phyloP scores from a whole-genome alignment of 2,329 filamentous ascomycete genomes.

The Rugonectria rugulosa region DNA sequence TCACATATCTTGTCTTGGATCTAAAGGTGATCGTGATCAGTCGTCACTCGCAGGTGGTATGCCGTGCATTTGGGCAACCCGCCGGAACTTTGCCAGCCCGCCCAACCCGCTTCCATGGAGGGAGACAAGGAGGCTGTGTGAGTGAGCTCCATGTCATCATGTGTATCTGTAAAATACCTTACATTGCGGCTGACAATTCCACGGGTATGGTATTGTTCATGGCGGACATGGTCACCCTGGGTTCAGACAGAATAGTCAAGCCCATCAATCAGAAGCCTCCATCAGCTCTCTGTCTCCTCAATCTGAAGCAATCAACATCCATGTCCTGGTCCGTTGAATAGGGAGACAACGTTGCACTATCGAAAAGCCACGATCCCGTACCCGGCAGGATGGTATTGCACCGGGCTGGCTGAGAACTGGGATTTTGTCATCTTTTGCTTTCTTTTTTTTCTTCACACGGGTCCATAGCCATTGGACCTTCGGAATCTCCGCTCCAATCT shows the following conservation, averaged over 20 bases:
- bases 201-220: background rate
- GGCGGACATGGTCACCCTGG: too few relatives aligned
- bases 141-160: background rate
- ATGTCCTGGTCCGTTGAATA: background rate
- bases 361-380: background rate
- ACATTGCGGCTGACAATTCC: background rate
- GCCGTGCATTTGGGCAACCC: too few relatives aligned
- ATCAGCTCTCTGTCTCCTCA: background rate
- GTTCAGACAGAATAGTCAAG: background rate
- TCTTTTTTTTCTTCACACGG: constrained; percentile 3
- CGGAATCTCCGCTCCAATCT: background rate
- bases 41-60: too few relatives aligned
- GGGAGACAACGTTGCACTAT: constrained; percentile 11
- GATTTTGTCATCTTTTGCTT: background rate
- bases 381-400: constrained; percentile 15
- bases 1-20: too few relatives aligned
- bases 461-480: background rate
- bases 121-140: background rate
- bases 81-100: too few relatives aligned
- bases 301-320: background rate
- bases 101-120: background rate
- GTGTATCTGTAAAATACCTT: constrained; percentile 1
- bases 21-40: too few relatives aligned
- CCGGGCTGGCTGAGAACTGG: constrained; percentile 10
- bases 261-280: constrained; percentile 4